Conservation (phyloP, 2,329 filamentous ascomycete species). For the Gaeumannomyces tritici region DNA sequence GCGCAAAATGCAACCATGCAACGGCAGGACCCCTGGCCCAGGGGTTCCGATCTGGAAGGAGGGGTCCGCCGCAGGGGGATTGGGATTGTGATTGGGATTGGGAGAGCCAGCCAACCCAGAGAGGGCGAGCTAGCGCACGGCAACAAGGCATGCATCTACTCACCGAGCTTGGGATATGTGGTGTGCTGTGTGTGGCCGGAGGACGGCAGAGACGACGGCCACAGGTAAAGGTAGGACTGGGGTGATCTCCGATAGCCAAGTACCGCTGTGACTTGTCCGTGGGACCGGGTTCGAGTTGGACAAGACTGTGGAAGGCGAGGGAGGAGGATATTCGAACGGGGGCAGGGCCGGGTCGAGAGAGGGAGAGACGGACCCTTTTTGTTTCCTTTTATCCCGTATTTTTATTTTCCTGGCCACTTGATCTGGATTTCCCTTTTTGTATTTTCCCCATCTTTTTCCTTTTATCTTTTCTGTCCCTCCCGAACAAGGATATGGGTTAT, state of each 20-base stretch:
- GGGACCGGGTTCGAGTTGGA: neutral
- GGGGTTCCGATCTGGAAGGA: neutral
- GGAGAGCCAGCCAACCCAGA: neutral
- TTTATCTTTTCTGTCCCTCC: neutral
- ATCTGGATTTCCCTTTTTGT: no score
- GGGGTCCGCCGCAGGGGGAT: no score
- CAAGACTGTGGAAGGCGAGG: neutral
- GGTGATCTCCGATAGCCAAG: neutral
- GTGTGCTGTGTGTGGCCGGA: neutral
- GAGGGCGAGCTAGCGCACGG: neutral
- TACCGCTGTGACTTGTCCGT: neutral
- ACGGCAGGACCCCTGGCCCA: neutral
- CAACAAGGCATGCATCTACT: neutral
- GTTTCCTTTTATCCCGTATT: neutral
- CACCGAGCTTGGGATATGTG: neutral
- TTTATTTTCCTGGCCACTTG: neutral
- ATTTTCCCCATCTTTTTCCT: neutral
- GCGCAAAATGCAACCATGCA: constrained; percentile 1
- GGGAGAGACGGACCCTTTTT: neutral
- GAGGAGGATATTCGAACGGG: neutral
- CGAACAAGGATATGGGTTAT: neutral
- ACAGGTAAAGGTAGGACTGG: neutral
- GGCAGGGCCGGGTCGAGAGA: neutral
- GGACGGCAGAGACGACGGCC: neutral
- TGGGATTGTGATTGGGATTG: no score